Conservation (phyloP, 2,329 filamentous ascomycete species). For the Colletotrichum cuscutae region DNA sequence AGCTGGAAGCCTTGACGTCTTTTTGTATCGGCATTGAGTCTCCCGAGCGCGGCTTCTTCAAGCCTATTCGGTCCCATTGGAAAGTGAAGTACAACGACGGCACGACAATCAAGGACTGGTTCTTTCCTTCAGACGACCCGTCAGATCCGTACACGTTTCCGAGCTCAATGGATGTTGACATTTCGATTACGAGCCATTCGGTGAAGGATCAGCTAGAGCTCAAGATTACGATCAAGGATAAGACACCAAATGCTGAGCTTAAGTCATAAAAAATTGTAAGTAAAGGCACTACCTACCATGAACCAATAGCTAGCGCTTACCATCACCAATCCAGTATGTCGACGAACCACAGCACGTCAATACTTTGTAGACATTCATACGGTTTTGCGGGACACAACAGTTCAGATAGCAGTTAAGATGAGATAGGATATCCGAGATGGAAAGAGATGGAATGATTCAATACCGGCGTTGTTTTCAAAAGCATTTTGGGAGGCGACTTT, state of each 20-base stretch:
- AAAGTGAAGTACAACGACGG: constrained; percentile 30
- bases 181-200: constrained; percentile 1
- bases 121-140: constrained; percentile 9
- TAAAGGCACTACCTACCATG: background rate
- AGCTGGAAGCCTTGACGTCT: constrained; percentile 25
- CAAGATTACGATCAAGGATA: constrained; percentile 9
- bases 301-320: background rate
- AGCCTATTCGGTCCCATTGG: constrained; percentile 24
- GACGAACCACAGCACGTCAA: background rate
- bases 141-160: constrained; percentile 17
- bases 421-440: no score
- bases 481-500: background rate
- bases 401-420: no score
- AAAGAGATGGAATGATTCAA: background rate
- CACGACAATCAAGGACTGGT: constrained; percentile 4
- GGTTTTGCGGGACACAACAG: no score
- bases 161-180: constrained; percentile 17
- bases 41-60: constrained; percentile 25
- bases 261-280: background rate
- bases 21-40: constrained; percentile 30
- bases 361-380: no score
- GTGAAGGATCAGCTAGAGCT: constrained; percentile 22
- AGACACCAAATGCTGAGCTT: background rate
- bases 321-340: background rate
- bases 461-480: background rate